Evolutionary conservation across 306 rosid species (phyloP).

Genomic region (Cercis canadensis): DNA sequence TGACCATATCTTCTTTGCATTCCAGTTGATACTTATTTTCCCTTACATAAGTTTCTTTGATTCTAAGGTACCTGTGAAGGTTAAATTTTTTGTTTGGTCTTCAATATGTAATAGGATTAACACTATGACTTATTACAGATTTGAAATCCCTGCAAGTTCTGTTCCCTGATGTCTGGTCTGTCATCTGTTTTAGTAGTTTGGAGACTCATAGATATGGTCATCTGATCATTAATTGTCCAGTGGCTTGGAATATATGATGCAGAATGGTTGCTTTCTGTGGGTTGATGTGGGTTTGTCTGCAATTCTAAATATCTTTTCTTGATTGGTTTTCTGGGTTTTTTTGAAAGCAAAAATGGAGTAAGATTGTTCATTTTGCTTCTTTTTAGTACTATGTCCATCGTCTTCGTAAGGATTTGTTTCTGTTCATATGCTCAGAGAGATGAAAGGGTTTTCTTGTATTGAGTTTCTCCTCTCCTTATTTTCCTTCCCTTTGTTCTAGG

Average conservation of each 20-base stretch:
- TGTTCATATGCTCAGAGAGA: too few species aligned
- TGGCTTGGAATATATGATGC: not conserved
- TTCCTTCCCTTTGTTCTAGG: not conserved
- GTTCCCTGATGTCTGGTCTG: not conserved
- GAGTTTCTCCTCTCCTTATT: not conserved
- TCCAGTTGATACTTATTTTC: too few species aligned
- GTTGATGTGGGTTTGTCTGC: not conserved
- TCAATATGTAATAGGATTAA: too few species aligned
- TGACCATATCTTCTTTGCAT: too few species aligned
- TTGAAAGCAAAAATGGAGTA: too few species aligned
- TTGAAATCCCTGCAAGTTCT: not conserved
- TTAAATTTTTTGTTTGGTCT: too few species aligned
- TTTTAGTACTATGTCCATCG: not conserved
- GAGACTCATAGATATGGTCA: not conserved
- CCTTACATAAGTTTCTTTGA: too few species aligned
- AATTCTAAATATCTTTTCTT: not conserved
- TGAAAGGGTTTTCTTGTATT: not conserved
- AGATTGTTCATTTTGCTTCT: not conserved
- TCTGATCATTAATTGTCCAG: not conserved
- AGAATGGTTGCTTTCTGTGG: not conserved
- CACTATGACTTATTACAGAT: conserved; percentile 6
- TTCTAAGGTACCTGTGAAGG: too few species aligned
- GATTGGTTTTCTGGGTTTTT: not conserved
- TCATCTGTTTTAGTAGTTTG: not conserved
- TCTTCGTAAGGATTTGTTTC: not conserved